phyloP scores from a whole-genome alignment of 805 yeast genomes.

The Myxozyma sirexii region DNA sequence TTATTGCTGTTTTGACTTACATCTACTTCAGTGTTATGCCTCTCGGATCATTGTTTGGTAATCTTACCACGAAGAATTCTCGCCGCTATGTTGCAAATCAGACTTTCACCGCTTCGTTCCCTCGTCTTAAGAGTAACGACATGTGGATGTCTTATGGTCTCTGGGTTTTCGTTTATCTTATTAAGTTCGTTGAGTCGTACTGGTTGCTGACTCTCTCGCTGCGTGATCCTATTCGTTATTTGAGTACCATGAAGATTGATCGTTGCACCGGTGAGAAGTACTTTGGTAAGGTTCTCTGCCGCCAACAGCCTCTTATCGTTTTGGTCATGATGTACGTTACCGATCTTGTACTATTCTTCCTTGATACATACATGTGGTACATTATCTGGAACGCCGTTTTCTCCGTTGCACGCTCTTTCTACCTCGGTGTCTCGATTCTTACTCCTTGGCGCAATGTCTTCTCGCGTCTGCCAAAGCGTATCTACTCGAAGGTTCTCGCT shows the following conservation, averaged over 20 bases:
- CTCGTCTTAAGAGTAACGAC: slow-evolving; percentile 79
- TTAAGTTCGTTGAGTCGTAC: slow-evolving; percentile 89
- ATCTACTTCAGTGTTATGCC: slow-evolving; percentile 94
- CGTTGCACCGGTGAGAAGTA: slow-evolving; percentile 96
- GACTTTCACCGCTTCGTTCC: slow-evolving; percentile 91
- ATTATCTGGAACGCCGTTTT: slow-evolving; percentile 90
- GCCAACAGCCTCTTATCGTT: slow-evolving; percentile 83
- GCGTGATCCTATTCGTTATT: slow-evolving; percentile 91
- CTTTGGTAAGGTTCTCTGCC: slow-evolving; percentile 76
- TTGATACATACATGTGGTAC: slow-evolving; percentile 99
- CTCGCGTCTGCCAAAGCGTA: slow-evolving; percentile 97
- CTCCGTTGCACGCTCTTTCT: slow-evolving; percentile 97
- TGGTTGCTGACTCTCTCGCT: slow-evolving; percentile 84
- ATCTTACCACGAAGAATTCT: slow-evolving; percentile 82
- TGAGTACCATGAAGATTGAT: slow-evolving; percentile 75
- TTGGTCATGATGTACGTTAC: slow-evolving; percentile 91
- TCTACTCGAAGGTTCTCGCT: slow-evolving; percentile 95
- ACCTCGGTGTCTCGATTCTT: slow-evolving; percentile 96
- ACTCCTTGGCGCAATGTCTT: slow-evolving; percentile 99
- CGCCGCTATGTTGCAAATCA: slow-evolving; percentile 91
- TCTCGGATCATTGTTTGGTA: slow-evolving; percentile 91
- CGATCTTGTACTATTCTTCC: slow-evolving; percentile 92
- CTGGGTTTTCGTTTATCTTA: slow-evolving; percentile 87
- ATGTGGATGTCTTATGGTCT: slow-evolving; percentile 94
- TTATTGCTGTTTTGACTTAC: slow-evolving; percentile 81